Conservation (phyloP, 108 stramenopile species). For the Bacterosira constricta region DNA sequence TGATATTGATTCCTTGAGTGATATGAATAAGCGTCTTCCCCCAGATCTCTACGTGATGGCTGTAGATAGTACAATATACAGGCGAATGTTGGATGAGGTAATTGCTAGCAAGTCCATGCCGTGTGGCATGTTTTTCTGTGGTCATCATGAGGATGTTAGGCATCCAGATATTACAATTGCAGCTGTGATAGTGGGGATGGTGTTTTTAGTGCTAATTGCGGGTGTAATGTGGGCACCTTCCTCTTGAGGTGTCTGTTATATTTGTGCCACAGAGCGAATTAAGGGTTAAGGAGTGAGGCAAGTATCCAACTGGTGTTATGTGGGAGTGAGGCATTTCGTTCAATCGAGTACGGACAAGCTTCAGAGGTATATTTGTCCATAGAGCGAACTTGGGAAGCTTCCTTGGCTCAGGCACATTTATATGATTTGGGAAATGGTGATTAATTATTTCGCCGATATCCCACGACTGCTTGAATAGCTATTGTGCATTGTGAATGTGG, state of each 20-base stretch:
- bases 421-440: too few relatives aligned
- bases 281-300: not conserved
- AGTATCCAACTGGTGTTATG: too few relatives aligned
- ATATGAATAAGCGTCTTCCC: conserved; percentile 47
- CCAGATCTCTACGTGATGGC: conserved; percentile 58
- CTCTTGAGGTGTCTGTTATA: too few relatives aligned
- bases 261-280: not conserved
- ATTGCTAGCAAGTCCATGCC: conserved; percentile 64
- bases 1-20: not conserved
- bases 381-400: too few relatives aligned
- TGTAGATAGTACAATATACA: conserved; percentile 68
- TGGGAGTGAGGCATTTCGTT: too few relatives aligned
- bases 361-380: too few relatives aligned
- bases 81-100: conserved; percentile 73
- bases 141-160: conserved; percentile 85
- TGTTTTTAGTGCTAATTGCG: conserved; percentile 43
- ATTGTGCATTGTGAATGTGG: too few relatives aligned
- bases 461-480: too few relatives aligned
- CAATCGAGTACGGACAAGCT: too few relatives aligned
- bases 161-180: conserved; percentile 77
- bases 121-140: conserved; percentile 87
- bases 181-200: conserved; percentile 40
- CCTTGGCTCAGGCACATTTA: too few relatives aligned
- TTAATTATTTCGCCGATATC: too few relatives aligned
- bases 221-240: too few relatives aligned